Evolutionary conservation across 192 early-diverging fungal species (phyloP).

Genomic region (Phycomyces blakesleeanus): DNA sequence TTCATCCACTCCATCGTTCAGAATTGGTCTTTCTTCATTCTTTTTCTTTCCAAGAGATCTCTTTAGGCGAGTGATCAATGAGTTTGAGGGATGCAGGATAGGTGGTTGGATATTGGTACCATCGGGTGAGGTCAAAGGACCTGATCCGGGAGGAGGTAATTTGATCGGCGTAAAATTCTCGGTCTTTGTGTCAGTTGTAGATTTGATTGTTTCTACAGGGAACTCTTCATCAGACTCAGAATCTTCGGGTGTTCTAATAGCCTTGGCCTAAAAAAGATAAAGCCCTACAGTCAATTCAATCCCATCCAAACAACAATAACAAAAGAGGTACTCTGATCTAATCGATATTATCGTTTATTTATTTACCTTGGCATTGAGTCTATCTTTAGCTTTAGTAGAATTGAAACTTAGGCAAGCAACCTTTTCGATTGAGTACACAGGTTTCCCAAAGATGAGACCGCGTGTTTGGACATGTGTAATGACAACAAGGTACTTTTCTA

Average conservation of each 20-base stretch:
- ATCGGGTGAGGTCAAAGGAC: too few species aligned
- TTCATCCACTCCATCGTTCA: neutral
- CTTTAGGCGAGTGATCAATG: slow-evolving; percentile 15
- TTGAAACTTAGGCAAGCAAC: slow-evolving; percentile 36
- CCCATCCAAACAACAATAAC: neutral
- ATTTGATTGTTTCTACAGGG: neutral
- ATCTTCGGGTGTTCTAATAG: neutral
- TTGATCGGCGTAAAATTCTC: too few species aligned
- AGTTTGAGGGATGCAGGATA: slow-evolving; percentile 21
- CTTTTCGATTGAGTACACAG: slow-evolving; percentile 39
- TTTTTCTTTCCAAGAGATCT: slow-evolving; percentile 4
- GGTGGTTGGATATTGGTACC: neutral
- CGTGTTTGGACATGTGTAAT: slow-evolving; percentile 34
- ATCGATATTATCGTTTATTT: neutral
- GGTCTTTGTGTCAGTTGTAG: neutral
- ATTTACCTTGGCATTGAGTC: slow-evolving; percentile 21
- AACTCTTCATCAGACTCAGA: slow-evolving; percentile 28
- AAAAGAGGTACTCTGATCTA: neutral
- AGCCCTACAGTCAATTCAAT: neutral
- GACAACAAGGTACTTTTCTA: slow-evolving; percentile 32
- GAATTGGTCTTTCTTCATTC: neutral
- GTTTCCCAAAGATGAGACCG: slow-evolving; percentile 37
- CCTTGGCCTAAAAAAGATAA: slow-evolving; percentile 11
- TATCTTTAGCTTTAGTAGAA: slow-evolving; percentile 19
- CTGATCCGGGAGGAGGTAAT: too few species aligned